Evolutionary conservation across 1,284 basidiomycete species (phyloP).

Genomic region (Golubevia sp.): DNA sequence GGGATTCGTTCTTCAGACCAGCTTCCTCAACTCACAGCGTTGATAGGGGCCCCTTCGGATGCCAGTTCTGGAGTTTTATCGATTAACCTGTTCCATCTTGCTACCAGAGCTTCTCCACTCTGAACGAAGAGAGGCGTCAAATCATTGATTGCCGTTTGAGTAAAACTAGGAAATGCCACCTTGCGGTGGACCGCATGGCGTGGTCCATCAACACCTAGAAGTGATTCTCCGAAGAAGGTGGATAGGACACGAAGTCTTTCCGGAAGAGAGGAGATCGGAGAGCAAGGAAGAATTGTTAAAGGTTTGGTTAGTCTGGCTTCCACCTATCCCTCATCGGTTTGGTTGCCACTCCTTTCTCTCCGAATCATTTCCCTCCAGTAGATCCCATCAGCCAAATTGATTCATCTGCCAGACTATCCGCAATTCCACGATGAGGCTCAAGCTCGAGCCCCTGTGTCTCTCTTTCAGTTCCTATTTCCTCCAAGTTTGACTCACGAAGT

Average conservation of each 20-base stretch:
- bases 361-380: too few relatives aligned
- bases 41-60: background rate
- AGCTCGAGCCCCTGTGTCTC: too few relatives aligned
- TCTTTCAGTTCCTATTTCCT: too few relatives aligned
- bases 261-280: too few relatives aligned
- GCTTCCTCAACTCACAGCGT: too few relatives aligned
- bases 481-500: background rate
- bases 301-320: background rate
- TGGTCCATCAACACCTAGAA: background rate
- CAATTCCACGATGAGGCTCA: too few relatives aligned
- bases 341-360: too few relatives aligned
- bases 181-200: slow-evolving; percentile 17
- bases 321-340: too few relatives aligned
- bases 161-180: slow-evolving; percentile 39
- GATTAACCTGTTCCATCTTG: background rate
- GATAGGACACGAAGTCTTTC: background rate
- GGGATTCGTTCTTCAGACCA: too few relatives aligned
- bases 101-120: slow-evolving; percentile 15
- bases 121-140: slow-evolving; percentile 25
- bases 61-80: background rate
- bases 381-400: too few relatives aligned
- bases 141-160: slow-evolving; percentile 27
- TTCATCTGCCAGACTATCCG: too few relatives aligned
- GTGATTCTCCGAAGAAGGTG: background rate
- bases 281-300: background rate